These are phyloP conservation scores for Galeopsis tetrahit DNA, from an alignment of 257 asterid species.

Conservation along the genomic window DNA sequence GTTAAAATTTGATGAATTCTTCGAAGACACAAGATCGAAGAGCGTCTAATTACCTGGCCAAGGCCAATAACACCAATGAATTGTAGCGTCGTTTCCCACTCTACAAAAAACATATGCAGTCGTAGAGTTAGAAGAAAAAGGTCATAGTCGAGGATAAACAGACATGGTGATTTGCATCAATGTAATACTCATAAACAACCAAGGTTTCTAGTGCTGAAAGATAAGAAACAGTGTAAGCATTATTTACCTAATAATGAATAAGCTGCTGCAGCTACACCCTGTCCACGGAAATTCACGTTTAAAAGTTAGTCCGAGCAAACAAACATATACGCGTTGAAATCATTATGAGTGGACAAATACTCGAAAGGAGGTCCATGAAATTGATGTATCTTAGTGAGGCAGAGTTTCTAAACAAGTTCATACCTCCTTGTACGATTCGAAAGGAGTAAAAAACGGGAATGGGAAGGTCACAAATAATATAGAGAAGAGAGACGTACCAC, in stretches of 20 bases:
- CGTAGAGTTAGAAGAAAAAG: constrained; percentile 28
- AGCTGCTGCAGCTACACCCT: constrained; percentile 63
- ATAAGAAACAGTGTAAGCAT: constrained; percentile 11
- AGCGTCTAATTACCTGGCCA: constrained; percentile 53
- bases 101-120: constrained; percentile 44
- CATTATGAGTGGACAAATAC: neutral
- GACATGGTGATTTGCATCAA: neutral
- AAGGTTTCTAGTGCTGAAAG: neutral
- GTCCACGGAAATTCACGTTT: constrained; percentile 34
- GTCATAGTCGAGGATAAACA: neutral
- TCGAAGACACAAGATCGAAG: constrained; percentile 5
- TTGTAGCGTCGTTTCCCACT: constrained; percentile 89
- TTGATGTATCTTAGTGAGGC: neutral
- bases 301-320: constrained; percentile 17
- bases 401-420: neutral
- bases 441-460: neutral
- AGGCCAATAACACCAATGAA: constrained; percentile 67
- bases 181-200: neutral
- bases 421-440: neutral
- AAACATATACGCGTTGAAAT: constrained; percentile 4
- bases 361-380: constrained; percentile 15
- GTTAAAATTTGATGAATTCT: neutral
- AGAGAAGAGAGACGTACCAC: constrained; percentile 47
- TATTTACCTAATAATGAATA: constrained; percentile 60
- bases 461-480: neutral